phyloP scores from a whole-genome alignment of 2,329 filamentous ascomycete genomes.

The Talaromyces sp. region DNA sequence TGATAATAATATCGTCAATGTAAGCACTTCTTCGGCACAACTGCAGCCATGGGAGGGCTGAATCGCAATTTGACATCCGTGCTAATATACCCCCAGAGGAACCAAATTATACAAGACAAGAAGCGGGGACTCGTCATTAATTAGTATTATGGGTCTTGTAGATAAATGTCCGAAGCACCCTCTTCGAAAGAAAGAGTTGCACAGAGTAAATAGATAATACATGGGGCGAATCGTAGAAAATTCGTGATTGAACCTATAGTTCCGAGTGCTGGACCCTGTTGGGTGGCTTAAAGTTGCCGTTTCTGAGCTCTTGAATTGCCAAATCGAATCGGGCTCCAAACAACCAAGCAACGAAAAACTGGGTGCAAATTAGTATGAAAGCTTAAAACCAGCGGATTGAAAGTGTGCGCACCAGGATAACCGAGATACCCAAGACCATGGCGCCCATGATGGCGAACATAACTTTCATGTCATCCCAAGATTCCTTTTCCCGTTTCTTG shows the following conservation, averaged over 20 bases:
- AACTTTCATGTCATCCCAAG: slow-evolving; percentile 52
- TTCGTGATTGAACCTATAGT: slow-evolving; percentile 24
- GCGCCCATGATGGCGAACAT: slow-evolving; percentile 64
- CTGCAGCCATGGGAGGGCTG: slow-evolving; percentile 71
- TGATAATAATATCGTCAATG: slow-evolving; percentile 41
- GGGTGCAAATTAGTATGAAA: slow-evolving; percentile 2
- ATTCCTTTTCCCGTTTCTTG: slow-evolving; percentile 42
- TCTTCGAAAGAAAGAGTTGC: background rate
- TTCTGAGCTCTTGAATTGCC: slow-evolving; percentile 51
- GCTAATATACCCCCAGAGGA: slow-evolving; percentile 46
- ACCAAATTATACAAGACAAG: slow-evolving; percentile 13
- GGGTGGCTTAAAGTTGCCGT: slow-evolving; percentile 42
- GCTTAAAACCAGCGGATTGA: background rate
- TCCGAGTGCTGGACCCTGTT: slow-evolving; percentile 33
- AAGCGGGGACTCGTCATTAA: slow-evolving; percentile 17
- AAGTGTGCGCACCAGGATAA: slow-evolving; percentile 64
- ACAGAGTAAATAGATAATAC: background rate
- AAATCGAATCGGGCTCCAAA: slow-evolving; percentile 79
- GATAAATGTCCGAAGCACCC: background rate
- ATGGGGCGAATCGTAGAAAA: background rate
- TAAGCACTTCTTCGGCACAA: slow-evolving; percentile 99
- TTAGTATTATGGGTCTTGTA: slow-evolving; percentile 22
- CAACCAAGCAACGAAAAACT: slow-evolving; percentile 69
- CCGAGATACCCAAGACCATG: slow-evolving; percentile 67
- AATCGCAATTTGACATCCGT: slow-evolving; percentile 99